Evolutionary conservation across 495 filamentous ascomycete species (phyloP).

Genomic region (Apiosordaria backusii): DNA sequence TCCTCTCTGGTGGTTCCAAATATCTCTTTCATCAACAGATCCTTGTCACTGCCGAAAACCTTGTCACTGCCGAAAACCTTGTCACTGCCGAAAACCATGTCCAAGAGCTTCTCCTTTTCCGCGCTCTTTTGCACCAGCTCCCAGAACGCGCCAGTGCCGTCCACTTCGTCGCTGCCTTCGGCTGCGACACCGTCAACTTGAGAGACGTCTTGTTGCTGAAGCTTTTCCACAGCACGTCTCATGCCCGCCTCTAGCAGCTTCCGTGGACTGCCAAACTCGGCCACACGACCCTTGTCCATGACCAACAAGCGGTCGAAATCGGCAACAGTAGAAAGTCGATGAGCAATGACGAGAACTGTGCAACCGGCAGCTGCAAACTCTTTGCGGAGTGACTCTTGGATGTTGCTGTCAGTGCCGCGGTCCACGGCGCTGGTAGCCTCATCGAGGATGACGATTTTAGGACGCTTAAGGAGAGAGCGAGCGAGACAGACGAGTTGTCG

Average conservation of each 20-base stretch:
- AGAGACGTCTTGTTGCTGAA: not conserved
- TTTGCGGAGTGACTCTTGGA: conserved; percentile 70
- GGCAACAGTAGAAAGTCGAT: conserved; percentile 66
- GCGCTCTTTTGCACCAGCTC: conserved; percentile 30
- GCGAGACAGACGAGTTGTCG: conserved; percentile 71
- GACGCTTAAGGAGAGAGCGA: conserved; percentile 65
- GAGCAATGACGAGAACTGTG: conserved; percentile 75
- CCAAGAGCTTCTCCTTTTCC: conserved; percentile 25
- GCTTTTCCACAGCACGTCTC: conserved; percentile 3
- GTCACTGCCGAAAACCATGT: conserved; percentile 23
- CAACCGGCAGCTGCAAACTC: conserved; percentile 63
- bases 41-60: conserved; percentile 19
- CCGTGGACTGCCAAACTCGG: conserved; percentile 46
- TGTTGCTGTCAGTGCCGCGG: conserved; percentile 60
- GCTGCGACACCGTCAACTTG: not conserved
- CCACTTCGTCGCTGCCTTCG: conserved; percentile 6
- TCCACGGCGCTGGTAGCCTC: conserved; percentile 85
- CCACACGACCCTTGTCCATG: conserved; percentile 55
- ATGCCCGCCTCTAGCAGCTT: conserved; percentile 25
- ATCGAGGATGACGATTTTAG: conserved; percentile 77
- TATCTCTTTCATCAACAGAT: conserved; percentile 2
- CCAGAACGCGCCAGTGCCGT: conserved; percentile 28
- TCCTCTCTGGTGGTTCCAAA: not conserved
- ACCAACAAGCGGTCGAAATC: conserved; percentile 69
- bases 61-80: too few relatives aligned